Evolutionary conservation across 2,329 filamentous ascomycete genomes (phyloP).

Genomic region (Emmonsiellopsis sp.): DNA sequence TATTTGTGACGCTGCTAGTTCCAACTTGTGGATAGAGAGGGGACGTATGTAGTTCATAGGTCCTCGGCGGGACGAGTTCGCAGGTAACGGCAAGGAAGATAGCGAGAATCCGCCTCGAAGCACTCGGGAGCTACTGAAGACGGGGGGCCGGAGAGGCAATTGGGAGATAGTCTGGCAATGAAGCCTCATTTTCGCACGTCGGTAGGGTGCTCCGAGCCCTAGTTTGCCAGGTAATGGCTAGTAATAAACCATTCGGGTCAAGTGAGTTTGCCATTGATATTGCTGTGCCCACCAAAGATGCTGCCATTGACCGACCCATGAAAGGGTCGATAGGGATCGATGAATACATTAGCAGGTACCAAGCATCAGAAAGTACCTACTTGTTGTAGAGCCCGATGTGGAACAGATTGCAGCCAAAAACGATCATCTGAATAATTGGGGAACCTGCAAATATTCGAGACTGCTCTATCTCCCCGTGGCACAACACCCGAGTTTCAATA

Average conservation of each 20-base stretch:
- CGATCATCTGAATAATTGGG: neutral
- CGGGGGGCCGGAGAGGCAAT: neutral
- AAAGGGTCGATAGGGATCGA: too few relatives aligned
- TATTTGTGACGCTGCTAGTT: neutral
- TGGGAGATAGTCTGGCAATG: neutral
- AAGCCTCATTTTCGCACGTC: neutral
- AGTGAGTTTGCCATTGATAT: too few relatives aligned
- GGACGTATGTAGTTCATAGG: neutral
- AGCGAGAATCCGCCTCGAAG: neutral
- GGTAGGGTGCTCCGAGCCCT: too few relatives aligned
- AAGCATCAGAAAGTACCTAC: neutral
- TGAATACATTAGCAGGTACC: neutral
- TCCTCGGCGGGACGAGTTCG: neutral
- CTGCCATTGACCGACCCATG: too few relatives aligned
- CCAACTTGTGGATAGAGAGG: neutral
- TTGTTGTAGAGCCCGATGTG: neutral
- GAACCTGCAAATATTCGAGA: neutral
- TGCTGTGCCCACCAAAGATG: too few relatives aligned
- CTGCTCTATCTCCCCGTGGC: neutral
- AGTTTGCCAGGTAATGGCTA: too few relatives aligned
- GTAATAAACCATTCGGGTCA: too few relatives aligned
- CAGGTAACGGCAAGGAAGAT: neutral
- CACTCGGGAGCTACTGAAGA: neutral
- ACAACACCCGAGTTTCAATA: neutral
- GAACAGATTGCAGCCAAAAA: neutral